Evolutionary conservation across 1,139 yeast species (phyloP), one percentile per base, ranked within the genome.

Genomic region (Debaryomycetaceae sp.): DNA sequence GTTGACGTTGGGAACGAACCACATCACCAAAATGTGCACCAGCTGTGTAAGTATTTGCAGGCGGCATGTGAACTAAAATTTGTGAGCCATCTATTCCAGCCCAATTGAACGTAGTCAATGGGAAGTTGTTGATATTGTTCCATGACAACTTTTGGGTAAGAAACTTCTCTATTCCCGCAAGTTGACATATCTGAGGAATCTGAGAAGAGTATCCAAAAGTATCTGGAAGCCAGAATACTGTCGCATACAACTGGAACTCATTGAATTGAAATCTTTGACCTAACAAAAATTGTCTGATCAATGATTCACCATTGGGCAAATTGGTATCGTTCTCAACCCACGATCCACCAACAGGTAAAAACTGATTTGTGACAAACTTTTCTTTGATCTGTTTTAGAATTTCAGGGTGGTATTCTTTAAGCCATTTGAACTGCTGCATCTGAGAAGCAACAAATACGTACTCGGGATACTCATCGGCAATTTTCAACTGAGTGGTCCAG

Each of bases 241-340:
- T 75, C 8, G 92, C 78, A 41, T 84, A 76, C 39, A 71, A 56
- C 3, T 96, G 96, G 66, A 92, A 91, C 53, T 89, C 80, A 46
- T 81, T 74, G 54, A 80, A 71, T 55, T 84, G 87, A 61, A 83
- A 88, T 43, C 95, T 70, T 65, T 92, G 98, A 13, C 98, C 98
- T 48, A 86, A 77, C 41, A 91, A 69, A 55, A 91, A 87, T 58
- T 92, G 98, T 49, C 98, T 79, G 17, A 83, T 81, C 46, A 92
- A 71, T 1, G 96, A 84, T 62, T 92, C 98, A 36, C 98, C 97
- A 48, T 79, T 73, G 13, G 98, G 98, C 66, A 92, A 75, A 61
- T 92, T 92, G 14, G 98, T 91, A 61, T 92, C 98, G 59, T 88
- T 86, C 63, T 92, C 98, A 36, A 92, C 98, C 98, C 98, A 92